These are phyloP conservation scores for Zizania palustris DNA, from an alignment of 202 grass and related monocot genomes.

Conservation along the genomic window DNA sequence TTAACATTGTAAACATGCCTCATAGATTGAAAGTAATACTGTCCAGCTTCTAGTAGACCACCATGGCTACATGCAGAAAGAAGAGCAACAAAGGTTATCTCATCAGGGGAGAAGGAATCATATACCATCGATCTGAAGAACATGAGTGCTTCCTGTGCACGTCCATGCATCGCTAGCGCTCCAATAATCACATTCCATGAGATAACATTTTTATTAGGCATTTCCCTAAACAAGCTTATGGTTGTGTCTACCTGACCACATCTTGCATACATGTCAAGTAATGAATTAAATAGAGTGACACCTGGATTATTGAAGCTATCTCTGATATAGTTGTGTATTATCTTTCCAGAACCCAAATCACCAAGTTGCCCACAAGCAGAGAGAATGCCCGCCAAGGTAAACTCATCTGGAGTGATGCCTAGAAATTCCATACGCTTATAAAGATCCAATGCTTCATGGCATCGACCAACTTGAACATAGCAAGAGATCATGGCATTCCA, in stretches of 20 bases:
- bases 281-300: constrained; percentile 47
- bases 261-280: constrained; percentile 67
- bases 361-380: constrained; percentile 54
- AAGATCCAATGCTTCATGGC: constrained; percentile 46
- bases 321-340: constrained; percentile 31
- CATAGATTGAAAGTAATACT: constrained; percentile 57
- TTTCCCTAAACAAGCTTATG: constrained; percentile 44
- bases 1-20: constrained; percentile 45
- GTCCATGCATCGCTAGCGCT: constrained; percentile 53
- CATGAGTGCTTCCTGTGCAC: constrained; percentile 41
- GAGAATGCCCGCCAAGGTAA: constrained; percentile 46
- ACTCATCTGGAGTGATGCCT: constrained; percentile 42
- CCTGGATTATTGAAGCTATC: constrained; percentile 21
- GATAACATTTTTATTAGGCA: constrained; percentile 38
- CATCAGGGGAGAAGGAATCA: constrained; percentile 42
- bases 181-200: constrained; percentile 65
- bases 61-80: constrained; percentile 61
- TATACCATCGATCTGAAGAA: constrained; percentile 51
- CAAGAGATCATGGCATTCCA: constrained; percentile 67
- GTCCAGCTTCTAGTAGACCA: constrained; percentile 50
- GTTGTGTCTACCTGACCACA: constrained; percentile 51
- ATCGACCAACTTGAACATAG: constrained; percentile 44
- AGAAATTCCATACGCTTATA: constrained; percentile 36
- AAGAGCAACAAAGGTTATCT: constrained; percentile 52
- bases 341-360: constrained; percentile 47